Conservation (phyloP, 2,329 filamentous ascomycete genomes). For the Parascedosporium putredinis region DNA sequence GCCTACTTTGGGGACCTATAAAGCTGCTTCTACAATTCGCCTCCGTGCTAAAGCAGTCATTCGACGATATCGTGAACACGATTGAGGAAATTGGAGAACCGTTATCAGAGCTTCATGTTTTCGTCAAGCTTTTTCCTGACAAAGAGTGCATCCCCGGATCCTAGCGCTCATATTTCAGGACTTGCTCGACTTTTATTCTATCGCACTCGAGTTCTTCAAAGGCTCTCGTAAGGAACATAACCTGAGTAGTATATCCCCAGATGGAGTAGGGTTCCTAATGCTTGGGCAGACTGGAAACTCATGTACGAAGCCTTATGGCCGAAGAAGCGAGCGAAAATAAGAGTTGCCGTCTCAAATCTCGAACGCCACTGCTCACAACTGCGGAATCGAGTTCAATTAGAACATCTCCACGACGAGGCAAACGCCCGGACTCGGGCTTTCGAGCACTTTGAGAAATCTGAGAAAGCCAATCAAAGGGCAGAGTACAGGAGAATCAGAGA, state of each 20-base stretch:
- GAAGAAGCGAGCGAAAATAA: background rate
- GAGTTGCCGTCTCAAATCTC: background rate
- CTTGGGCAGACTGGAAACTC: no score
- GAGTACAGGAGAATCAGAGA: background rate
- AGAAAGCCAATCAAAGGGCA: background rate
- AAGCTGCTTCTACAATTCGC: constrained; percentile 13
- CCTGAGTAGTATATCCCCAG: no score
- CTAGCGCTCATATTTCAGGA: constrained; percentile 1
- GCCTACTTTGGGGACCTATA: constrained; percentile 11
- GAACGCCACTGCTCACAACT: background rate
- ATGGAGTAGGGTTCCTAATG: no score
- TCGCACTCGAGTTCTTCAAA: background rate
- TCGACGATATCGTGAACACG: constrained; percentile 9
- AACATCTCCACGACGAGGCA: background rate
- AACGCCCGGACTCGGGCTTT: background rate
- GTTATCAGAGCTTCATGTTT: background rate
- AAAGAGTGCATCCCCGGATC: background rate
- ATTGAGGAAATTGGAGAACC: constrained; percentile 9
- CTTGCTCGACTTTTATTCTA: background rate
- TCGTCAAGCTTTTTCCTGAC: background rate
- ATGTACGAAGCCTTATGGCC: background rate
- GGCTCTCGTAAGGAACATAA: background rate
- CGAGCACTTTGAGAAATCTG: background rate
- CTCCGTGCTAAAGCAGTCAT: background rate
- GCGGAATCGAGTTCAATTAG: background rate